Conservation (phyloP, 2,329 filamentous ascomycete species). For the Sarocladium brachiariae region DNA sequence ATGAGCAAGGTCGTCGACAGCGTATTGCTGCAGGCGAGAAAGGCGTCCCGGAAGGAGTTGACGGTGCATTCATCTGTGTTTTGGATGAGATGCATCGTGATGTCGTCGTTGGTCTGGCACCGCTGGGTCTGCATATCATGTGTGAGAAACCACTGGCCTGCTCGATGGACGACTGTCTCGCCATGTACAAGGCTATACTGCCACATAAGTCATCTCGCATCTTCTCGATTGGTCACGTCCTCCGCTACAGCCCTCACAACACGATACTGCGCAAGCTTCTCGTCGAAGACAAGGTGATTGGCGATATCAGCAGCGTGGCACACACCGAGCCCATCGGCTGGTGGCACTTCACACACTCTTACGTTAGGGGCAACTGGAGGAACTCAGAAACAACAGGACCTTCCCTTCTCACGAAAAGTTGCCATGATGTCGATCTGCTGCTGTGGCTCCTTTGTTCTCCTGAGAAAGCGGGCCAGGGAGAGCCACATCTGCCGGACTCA, state of each 20-base stretch:
- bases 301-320: constrained; percentile 77
- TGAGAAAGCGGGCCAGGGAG: constrained; percentile 31
- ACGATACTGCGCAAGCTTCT: constrained; percentile 74
- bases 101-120: constrained; percentile 67
- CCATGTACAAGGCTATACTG: constrained; percentile 57
- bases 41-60: constrained; percentile 46
- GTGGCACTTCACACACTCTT: constrained; percentile 92
- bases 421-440: constrained; percentile 90
- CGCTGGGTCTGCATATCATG: constrained; percentile 71
- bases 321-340: constrained; percentile 93
- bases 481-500: constrained; percentile 65
- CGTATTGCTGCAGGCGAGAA: constrained; percentile 41
- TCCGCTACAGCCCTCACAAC: constrained; percentile 91
- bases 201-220: constrained; percentile 36
- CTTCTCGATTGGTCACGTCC: constrained; percentile 89
- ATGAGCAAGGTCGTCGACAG: constrained; percentile 57
- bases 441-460: constrained; percentile 86
- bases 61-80: constrained; percentile 60
- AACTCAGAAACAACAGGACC: constrained; percentile 70
- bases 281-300: constrained; percentile 67
- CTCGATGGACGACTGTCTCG: constrained; percentile 68
- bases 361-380: constrained; percentile 91
- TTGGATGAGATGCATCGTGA: constrained; percentile 84
- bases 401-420: constrained; percentile 87
- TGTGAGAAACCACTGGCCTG: constrained; percentile 93